phyloP scores from a whole-genome alignment of 352 stramenopile genomes.

The Phytophthora colocasiae region DNA sequence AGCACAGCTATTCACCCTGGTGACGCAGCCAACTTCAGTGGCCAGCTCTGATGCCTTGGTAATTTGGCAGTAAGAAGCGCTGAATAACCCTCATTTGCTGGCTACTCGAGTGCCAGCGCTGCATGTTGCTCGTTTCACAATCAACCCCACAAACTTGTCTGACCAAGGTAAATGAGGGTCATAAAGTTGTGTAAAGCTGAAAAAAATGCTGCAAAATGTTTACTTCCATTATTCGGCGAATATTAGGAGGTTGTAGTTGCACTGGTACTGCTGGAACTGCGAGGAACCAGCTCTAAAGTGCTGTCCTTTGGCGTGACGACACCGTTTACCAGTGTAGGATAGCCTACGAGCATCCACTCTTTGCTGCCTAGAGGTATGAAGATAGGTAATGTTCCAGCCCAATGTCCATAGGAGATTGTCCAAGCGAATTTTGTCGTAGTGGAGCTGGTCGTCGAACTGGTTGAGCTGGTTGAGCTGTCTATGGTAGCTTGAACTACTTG shows the following conservation, averaged over 20 bases:
- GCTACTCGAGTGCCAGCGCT: too few species aligned
- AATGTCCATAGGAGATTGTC: conserved; percentile 46
- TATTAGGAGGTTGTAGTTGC: not conserved
- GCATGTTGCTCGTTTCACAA: too few species aligned
- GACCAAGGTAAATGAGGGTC: too few species aligned
- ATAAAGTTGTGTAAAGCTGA: too few species aligned
- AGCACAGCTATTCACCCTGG: conserved; percentile 49
- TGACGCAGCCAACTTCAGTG: conserved; percentile 78
- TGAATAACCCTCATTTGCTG: not conserved
- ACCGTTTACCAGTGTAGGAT: conserved; percentile 22
- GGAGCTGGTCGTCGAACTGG: not conserved
- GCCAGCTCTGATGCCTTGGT: conserved; percentile 51
- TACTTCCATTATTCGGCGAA: too few species aligned
- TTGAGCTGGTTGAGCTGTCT: conserved; percentile 16
- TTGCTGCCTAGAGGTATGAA: conserved; percentile 35
- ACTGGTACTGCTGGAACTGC: conserved; percentile 12
- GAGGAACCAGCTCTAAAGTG: conserved; percentile 25
- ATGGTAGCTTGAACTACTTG: conserved; percentile 32
- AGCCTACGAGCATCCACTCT: conserved; percentile 42
- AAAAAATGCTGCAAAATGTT: too few species aligned
- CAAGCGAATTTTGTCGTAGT: conserved; percentile 31
- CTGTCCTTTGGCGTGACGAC: conserved; percentile 21
- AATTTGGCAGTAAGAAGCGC: not conserved
- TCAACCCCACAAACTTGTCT: too few species aligned
- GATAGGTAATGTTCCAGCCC: conserved; percentile 32